Evolutionary conservation across 1,139 yeast species (phyloP).

Genomic region (Scheffersomyces segobiensis): DNA sequence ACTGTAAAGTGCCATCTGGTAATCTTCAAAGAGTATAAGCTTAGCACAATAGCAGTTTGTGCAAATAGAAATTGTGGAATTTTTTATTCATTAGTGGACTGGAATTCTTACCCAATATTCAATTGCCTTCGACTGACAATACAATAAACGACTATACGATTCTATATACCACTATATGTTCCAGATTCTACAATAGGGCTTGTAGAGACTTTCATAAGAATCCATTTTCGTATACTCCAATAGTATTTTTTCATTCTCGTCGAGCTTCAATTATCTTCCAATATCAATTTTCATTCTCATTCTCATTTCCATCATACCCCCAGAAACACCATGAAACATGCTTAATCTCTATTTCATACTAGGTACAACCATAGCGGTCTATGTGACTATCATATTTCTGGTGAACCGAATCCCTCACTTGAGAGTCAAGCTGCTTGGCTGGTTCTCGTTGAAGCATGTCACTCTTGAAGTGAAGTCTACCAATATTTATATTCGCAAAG

Average conservation of each 20-base stretch:
- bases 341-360: background rate
- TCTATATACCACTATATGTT: background rate
- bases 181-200: background rate
- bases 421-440: slow-evolving; percentile 36
- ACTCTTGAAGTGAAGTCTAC: slow-evolving; percentile 18
- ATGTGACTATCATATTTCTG: slow-evolving; percentile 18
- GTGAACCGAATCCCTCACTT: slow-evolving; percentile 38
- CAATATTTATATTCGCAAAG: slow-evolving; percentile 19
- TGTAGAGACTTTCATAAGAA: background rate
- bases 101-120: background rate
- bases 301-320: background rate
- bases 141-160: background rate
- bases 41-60: background rate
- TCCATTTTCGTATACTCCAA: background rate
- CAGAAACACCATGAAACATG: background rate
- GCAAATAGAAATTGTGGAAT: background rate
- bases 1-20: background rate
- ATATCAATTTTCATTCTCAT: background rate
- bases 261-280: background rate
- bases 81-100: background rate
- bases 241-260: background rate
- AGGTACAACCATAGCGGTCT: slow-evolving; percentile 9
- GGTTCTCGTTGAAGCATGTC: slow-evolving; percentile 34
- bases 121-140: background rate
- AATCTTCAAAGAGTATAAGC: background rate